Evolutionary conservation across 371 early-diverging fungal genomes (phyloP).

Genomic region (Circinella minor): DNA sequence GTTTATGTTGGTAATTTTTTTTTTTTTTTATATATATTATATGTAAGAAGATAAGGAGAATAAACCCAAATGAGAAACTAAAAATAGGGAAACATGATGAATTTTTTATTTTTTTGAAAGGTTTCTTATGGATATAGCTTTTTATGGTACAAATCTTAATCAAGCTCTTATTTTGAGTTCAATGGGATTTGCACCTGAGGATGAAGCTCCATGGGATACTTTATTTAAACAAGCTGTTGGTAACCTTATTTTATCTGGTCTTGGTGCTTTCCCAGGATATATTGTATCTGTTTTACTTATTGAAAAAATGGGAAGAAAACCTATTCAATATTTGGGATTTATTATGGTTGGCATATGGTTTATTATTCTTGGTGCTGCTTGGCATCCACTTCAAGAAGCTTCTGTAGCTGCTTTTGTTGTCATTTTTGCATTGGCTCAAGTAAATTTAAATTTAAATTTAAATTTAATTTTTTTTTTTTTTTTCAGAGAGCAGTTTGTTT

Average conservation of each 20-base stretch:
- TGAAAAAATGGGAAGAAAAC: slow-evolving; percentile 76
- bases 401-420: slow-evolving; percentile 49
- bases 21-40: background rate
- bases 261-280: slow-evolving; percentile 60
- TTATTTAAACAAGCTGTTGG: slow-evolving; percentile 53
- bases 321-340: slow-evolving; percentile 80
- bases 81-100: too few species aligned
- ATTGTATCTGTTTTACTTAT: slow-evolving; percentile 71
- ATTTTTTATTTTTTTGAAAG: too few species aligned
- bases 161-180: slow-evolving; percentile 47
- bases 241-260: slow-evolving; percentile 59
- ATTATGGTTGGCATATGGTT: slow-evolving; percentile 67
- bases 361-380: slow-evolving; percentile 65
- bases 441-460: too few species aligned
- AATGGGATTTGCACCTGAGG: slow-evolving; percentile 46
- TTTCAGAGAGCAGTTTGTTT: background rate
- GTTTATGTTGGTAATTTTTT: slow-evolving; percentile 17
- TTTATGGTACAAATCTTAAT: slow-evolving; percentile 64
- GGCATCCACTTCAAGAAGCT: slow-evolving; percentile 28
- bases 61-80: background rate
- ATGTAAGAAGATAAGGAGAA: background rate
- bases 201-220: slow-evolving; percentile 34
- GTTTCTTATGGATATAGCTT: slow-evolving; percentile 6
- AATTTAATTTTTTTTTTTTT: background rate
- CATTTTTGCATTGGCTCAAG: slow-evolving; percentile 50